Evolutionary conservation across 2,329 filamentous ascomycete genomes (phyloP), one percentile per base, ranked within the genome.

Genomic region (Berkeleyomyces rouxiae): DNA sequence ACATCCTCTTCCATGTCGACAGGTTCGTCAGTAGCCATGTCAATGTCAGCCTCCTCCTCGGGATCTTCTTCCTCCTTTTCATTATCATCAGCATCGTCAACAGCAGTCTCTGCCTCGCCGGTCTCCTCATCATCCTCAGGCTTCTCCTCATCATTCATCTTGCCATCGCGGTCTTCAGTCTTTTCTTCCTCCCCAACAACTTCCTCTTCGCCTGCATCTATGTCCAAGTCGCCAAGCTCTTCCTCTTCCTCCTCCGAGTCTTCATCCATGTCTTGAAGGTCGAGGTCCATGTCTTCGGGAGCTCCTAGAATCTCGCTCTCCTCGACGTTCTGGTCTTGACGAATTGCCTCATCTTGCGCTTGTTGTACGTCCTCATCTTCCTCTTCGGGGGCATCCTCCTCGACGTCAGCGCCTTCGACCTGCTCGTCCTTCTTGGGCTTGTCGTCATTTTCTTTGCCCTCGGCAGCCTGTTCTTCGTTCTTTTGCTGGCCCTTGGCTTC

Each of bases 241-340:
- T 78, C 78, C 11, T 78, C 80, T 10, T 76, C 77, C n/a, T 64
- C 63, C 47, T 61, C 61, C 9, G 55, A 42, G 31, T 58, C 55
- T 7, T 61, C 60, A 3, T 81, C 80, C 40, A 82, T 80, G 37
- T 88, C 86, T 66, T 92, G 86, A 62, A 93, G 79, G 66, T 91
- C 83, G 71, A 96, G 80, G 63, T 95, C 85, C 78, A 96, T 86
- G 67, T 96, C 89, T 49, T 96, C 90, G 0, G 90, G 90, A 31
- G 96, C 77, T 55, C 91, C 90, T 65, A 96, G 77, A 1, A 86
- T 84, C 65, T 95, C 85, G 68, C 90, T 85, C 70, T 96, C 86
- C 67, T 92, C 82, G 1, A 88, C 82, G 68, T 92, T 86, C 60
- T 90, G 86, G 65, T 91, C 82, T 68, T 85, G 82, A 57, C 76